Conservation (phyloP, 768 basidiomycete species). For the Lanmaoa rubissima region DNA sequence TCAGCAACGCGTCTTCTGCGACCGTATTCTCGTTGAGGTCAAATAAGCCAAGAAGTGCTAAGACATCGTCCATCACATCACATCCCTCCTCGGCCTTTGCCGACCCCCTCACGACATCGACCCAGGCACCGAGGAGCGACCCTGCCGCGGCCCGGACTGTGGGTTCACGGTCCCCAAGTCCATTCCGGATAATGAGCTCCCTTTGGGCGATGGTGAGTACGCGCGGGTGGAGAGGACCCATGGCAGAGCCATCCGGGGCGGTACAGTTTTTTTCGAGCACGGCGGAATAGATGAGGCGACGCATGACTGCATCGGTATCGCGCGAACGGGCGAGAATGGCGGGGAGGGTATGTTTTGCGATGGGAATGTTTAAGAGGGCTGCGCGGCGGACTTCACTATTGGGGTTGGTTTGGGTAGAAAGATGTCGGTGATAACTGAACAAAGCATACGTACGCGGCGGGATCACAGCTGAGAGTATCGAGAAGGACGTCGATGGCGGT, state of each 20-base stretch:
- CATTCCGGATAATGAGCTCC: constrained; percentile 74
- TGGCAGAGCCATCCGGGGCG: constrained; percentile 30
- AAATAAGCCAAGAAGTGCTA: constrained; percentile 55
- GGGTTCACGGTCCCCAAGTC: constrained; percentile 82
- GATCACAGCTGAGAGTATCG: constrained; percentile 67
- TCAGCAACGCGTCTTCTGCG: constrained; percentile 72
- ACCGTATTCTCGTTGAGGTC: constrained; percentile 57
- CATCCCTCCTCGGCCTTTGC: constrained; percentile 38
- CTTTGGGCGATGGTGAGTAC: constrained; percentile 69
- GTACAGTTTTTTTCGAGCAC: constrained; percentile 50
- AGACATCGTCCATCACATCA: constrained; percentile 36
- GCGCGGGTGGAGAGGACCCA: constrained; percentile 62
- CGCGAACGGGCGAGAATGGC: constrained; percentile 72
- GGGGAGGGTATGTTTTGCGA: constrained; percentile 54
- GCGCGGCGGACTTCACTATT: constrained; percentile 84
- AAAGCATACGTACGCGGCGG: constrained; percentile 60
- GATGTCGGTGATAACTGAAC: neutral
- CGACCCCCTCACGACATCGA: constrained; percentile 49
- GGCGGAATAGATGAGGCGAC: constrained; percentile 67
- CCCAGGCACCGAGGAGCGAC: constrained; percentile 72
- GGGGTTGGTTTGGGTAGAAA: neutral
- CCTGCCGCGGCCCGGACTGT: constrained; percentile 70
- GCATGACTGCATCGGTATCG: constrained; percentile 73
- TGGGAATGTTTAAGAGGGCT: constrained; percentile 67
- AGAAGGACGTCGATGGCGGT: constrained; percentile 60